These are phyloP conservation scores for Albifimbria verrucaria DNA, from an alignment of 2,329 filamentous ascomycete species.

Conservation along the genomic window DNA sequence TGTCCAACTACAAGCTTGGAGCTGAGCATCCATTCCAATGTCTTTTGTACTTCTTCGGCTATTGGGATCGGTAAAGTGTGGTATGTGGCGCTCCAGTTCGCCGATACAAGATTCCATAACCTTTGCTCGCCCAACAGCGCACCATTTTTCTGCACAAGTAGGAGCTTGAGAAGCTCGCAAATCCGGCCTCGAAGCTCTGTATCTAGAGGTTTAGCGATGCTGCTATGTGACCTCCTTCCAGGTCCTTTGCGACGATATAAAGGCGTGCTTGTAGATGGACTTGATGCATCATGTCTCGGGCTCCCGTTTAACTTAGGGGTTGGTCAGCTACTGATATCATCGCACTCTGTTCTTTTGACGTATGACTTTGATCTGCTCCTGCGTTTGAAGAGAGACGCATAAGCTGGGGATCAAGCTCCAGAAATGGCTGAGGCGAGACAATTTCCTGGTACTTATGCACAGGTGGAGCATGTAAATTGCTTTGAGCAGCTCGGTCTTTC, in stretches of 20 bases:
- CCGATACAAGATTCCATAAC: slow-evolving; percentile 45
- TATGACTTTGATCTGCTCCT: neutral
- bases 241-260: too few relatives aligned
- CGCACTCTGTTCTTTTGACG: neutral
- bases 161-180: slow-evolving; percentile 21
- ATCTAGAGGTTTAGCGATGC: neutral
- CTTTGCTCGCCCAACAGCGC: slow-evolving; percentile 50
- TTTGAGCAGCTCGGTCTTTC: neutral
- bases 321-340: neutral
- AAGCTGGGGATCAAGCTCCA: neutral
- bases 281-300: too few relatives aligned
- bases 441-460: neutral
- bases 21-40: slow-evolving; percentile 35
- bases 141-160: slow-evolving; percentile 32
- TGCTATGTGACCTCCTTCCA: too few relatives aligned
- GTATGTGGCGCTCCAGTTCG: slow-evolving; percentile 42
- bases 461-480: neutral
- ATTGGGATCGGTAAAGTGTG: slow-evolving; percentile 36
- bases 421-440: neutral
- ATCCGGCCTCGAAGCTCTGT: slow-evolving; percentile 13
- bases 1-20: slow-evolving; percentile 34
- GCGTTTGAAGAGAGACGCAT: neutral
- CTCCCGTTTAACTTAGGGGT: too few relatives aligned
- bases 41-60: slow-evolving; percentile 34
- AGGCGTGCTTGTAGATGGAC: too few relatives aligned